A percentile compares a stretch with the other conserved stretches of the same genome.
These are phyloP conservation scores for Taiozyma onychis DNA, from an alignment of 1,139 yeast species.

Conservation along the genomic window DNA sequence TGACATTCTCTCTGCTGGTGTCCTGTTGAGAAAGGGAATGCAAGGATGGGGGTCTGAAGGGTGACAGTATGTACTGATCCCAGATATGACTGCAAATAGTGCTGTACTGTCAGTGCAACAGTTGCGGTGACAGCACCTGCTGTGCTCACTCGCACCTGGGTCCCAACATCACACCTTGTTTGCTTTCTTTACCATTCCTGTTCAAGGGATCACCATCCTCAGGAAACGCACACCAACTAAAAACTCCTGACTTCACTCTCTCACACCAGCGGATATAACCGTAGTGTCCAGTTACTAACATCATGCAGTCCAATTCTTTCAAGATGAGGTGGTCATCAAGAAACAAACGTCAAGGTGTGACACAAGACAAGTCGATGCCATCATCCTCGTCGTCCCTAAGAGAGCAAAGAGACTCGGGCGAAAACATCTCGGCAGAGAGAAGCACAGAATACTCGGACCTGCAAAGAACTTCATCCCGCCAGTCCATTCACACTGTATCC, in stretches of 20 bases:
- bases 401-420: background rate
- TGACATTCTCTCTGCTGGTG: too few relatives aligned
- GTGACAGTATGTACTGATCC: too few relatives aligned
- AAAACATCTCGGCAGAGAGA: background rate
- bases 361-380: slow-evolving; percentile 9
- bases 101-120: too few relatives aligned
- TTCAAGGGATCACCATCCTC: too few relatives aligned
- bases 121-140: too few relatives aligned
- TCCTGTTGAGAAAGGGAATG: too few relatives aligned
- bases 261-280: background rate
- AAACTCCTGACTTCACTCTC: background rate
- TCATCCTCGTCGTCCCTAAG: background rate
- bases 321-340: slow-evolving; percentile 23
- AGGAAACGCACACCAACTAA: too few relatives aligned
- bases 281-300: background rate
- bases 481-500: background rate
- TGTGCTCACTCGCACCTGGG: too few relatives aligned
- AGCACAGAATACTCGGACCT: background rate
- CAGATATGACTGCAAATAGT: too few relatives aligned
- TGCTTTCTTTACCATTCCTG: too few relatives aligned
- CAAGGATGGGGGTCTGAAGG: too few relatives aligned
- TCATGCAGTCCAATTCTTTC: background rate
- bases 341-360: slow-evolving; percentile 24
- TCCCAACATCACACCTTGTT: too few relatives aligned
- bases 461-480: background rate